Evolutionary conservation across 495 filamentous ascomycete species (phyloP), one percentile per base, ranked within the genome.

Genomic region (Immersiella caudata): DNA sequence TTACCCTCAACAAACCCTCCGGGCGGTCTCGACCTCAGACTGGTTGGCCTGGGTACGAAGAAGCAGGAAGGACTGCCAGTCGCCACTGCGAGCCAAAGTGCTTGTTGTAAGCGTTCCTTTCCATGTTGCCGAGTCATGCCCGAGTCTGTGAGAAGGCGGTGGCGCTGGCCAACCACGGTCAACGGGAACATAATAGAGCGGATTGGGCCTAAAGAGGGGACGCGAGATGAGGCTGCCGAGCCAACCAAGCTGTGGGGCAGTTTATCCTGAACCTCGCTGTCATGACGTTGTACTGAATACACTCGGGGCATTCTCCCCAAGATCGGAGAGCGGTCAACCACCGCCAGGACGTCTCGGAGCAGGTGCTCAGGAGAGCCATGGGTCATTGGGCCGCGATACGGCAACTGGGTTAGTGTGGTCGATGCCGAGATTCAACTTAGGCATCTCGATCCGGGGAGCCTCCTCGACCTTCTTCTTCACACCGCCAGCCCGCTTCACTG

Each of bases 371-470:
- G 72, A 77, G 64, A 79, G 72, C 79, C 79, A 81, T 46, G 62
- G 61, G 26, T 70, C 72, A 46, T 78, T 71, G n/a, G 71, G 68
- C 46, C 67, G 75, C 36, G 62, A 55, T 29, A 70, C 72, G 8
- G 61, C 64, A 21, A 63, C 66, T 57, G 69, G 70, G 8, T 25
- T 57, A 22, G 25, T 50, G 60, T 62, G 52, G 52, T 62, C 73
- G n/a, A 79, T 72, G n/a, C 70, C 75, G 49, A 83, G 78, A 56
- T 80, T 81, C 60, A 87, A 74, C 64, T 79, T 83, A 20, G 82
- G 84, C 75, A 88, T 84, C 65, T 88, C 87, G 70, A 89, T 79
- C 75, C 77, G 85, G 33, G 87, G 86, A 54, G 76, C 76, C 54
- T 77, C 71, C 27, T 76, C 79, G 5, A 74, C 71, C 66, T 75